Percentiles rank a stretch among this genome's conserved stretches.
phyloP scores from a whole-genome alignment of 208 protist species.

The Trypanosoma platydactyli region DNA sequence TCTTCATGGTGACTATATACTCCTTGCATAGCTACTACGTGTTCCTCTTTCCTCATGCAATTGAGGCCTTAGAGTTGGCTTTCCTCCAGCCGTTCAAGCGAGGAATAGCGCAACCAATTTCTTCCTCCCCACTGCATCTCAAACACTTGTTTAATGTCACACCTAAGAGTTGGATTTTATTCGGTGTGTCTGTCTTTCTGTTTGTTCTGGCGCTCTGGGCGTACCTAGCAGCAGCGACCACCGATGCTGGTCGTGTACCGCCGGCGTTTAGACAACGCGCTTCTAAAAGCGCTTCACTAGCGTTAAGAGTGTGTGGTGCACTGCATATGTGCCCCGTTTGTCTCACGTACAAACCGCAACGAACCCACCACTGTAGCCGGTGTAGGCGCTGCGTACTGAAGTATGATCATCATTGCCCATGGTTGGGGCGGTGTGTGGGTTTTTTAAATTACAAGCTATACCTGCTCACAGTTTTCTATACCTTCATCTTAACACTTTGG shows the following conservation, averaged over 20 bases:
- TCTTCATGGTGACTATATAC: constrained; percentile 65
- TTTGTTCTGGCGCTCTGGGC: constrained; percentile 68
- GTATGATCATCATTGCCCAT: constrained; percentile 94
- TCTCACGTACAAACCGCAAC: constrained; percentile 80
- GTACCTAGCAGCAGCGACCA: constrained; percentile 69
- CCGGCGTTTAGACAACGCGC: constrained; percentile 64
- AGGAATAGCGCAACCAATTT: constrained; percentile 20
- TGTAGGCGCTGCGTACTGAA: constrained; percentile 89
- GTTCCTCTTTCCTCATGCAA: constrained; percentile 73
- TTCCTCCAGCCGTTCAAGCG: constrained; percentile 24
- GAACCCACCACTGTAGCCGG: constrained; percentile 87
- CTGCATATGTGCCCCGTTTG: constrained; percentile 86
- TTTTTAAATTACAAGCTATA: constrained; percentile 94
- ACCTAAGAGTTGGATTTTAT: constrained; percentile 51
- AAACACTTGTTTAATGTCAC: constrained; percentile 22
- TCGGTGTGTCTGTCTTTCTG: constrained; percentile 56
- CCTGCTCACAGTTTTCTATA: constrained; percentile 79
- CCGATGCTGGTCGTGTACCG: constrained; percentile 69
- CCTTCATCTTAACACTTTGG: constrained; percentile 72
- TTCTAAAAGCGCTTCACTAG: constrained; percentile 64
- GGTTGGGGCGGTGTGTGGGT: constrained; percentile 91
- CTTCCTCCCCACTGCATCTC: constrained; percentile 25
- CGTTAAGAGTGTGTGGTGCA: constrained; percentile 36
- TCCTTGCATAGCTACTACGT: constrained; percentile 73
- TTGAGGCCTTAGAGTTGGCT: constrained; percentile 32